Percentiles rank a stretch among this genome's conserved stretches.
phyloP scores from a whole-genome alignment of 371 early-diverging fungal genomes.

The Syncephalis plumigaleata region DNA sequence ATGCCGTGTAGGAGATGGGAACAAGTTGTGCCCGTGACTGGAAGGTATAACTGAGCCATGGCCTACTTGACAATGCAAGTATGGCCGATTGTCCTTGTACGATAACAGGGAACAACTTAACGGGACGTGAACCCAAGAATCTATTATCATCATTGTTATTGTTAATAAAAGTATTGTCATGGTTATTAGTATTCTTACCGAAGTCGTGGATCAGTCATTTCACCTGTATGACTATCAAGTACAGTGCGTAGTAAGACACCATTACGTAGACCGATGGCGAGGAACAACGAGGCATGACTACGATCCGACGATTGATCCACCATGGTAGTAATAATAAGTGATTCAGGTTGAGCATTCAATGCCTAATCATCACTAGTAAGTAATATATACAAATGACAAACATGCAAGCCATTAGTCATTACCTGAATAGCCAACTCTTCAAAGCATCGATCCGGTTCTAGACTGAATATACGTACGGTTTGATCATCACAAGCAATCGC shows the following conservation, averaged over 20 bases:
- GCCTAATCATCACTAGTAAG: conserved; percentile 17
- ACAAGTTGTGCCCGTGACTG: conserved; percentile 37
- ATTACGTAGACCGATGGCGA: conserved; percentile 79
- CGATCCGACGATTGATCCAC: conserved; percentile 37
- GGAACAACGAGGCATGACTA: conserved; percentile 48
- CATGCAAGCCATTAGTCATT: conserved; percentile 5
- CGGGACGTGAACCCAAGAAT: conserved; percentile 72
- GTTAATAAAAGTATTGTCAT: background rate
- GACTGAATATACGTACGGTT: conserved; percentile 75
- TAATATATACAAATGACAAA: conserved; percentile 2
- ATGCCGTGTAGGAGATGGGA: conserved; percentile 22
- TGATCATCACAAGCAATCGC: conserved; percentile 86
- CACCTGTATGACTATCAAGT: conserved; percentile 67
- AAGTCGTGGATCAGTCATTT: conserved; percentile 68
- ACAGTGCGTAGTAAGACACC: conserved; percentile 81
- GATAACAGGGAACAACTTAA: conserved; percentile 52
- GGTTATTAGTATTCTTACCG: conserved; percentile 13
- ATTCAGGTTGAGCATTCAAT: conserved; percentile 28
- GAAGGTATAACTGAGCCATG: conserved; percentile 80
- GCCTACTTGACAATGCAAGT: conserved; percentile 67
- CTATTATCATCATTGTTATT: conserved; percentile 1
- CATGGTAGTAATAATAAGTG: conserved; percentile 60
- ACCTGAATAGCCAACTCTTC: conserved; percentile 56
- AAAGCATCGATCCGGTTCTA: conserved; percentile 64
- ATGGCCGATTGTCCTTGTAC: conserved; percentile 54